These are phyloP conservation scores for Marchantia polymorpha DNA, from an alignment of 225 moss, liverwort and hornwort species.

Conservation along the genomic window DNA sequence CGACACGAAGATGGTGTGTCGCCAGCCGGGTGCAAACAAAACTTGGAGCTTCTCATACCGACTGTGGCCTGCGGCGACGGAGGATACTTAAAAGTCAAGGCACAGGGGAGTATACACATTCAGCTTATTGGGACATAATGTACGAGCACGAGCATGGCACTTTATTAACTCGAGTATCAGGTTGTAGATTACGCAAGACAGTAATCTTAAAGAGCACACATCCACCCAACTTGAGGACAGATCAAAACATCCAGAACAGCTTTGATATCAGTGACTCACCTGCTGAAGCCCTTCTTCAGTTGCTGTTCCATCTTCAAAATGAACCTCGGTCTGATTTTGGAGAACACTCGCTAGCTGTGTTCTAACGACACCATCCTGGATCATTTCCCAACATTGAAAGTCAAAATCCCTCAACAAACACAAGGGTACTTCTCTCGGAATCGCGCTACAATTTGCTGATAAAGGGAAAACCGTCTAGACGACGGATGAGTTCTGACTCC, in stretches of 20 bases:
- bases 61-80: conserved; percentile 48
- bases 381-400: not conserved
- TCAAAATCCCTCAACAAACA: not conserved
- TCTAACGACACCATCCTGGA: conserved; percentile 63
- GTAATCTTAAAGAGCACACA: no score
- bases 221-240: no score
- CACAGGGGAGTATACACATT: no score
- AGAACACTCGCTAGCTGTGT: conserved; percentile 48
- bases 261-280: no score
- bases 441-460: not conserved
- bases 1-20: conserved; percentile 91
- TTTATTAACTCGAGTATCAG: no score
- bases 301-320: conserved; percentile 51
- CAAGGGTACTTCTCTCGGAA: not conserved
- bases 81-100: not conserved
- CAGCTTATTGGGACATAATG: no score
- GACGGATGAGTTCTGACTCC: not conserved
- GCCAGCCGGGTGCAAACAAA: conserved; percentile 80
- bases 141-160: no score
- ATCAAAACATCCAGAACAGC: no score
- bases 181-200: no score
- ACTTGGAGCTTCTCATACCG: conserved; percentile 70
- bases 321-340: conserved; percentile 52
- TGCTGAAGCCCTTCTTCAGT: conserved; percentile 37
- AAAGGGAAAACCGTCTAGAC: not conserved